Conservation (phyloP, 2,329 filamentous ascomycete genomes). For the Reticulascus tulasneorum region DNA sequence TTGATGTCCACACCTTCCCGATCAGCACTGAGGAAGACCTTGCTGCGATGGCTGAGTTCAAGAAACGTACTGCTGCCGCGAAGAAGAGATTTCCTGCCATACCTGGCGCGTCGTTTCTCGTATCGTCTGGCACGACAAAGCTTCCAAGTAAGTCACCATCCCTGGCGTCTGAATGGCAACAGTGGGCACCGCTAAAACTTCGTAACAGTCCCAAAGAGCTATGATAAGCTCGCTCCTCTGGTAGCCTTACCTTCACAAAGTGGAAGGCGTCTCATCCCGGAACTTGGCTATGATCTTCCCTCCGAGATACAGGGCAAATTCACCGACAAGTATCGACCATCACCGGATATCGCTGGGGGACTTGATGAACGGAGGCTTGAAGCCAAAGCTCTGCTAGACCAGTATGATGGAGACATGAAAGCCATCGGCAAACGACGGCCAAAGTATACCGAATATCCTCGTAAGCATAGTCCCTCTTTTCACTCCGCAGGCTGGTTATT, state of each 20-base stretch:
- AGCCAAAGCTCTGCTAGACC: conserved; percentile 33
- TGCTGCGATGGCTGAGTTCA: conserved; percentile 31
- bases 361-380: conserved; percentile 38
- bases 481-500: too few species aligned
- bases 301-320: conserved; percentile 42
- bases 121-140: conserved; percentile 34
- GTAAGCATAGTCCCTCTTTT: too few species aligned
- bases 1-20: conserved; percentile 21
- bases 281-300: conserved; percentile 33
- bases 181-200: too few species aligned
- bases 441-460: conserved; percentile 43
- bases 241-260: conserved; percentile 36
- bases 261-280: conserved; percentile 33
- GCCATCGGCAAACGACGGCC: conserved; percentile 37
- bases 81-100: conserved; percentile 34
- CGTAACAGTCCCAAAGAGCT: conserved; percentile 40
- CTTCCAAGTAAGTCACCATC: too few species aligned
- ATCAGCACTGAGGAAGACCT: conserved; percentile 16
- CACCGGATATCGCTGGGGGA: conserved; percentile 29
- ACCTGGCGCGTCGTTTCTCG: conserved; percentile 33
- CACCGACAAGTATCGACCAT: conserved; percentile 35
- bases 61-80: conserved; percentile 31
- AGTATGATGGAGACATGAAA: conserved; percentile 39
- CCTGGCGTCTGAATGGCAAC: too few species aligned
- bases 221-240: conserved; percentile 39